Evolutionary conservation across 805 yeast species (phyloP), one percentile per base, ranked within the genome.

Genomic region (Candida orba): DNA sequence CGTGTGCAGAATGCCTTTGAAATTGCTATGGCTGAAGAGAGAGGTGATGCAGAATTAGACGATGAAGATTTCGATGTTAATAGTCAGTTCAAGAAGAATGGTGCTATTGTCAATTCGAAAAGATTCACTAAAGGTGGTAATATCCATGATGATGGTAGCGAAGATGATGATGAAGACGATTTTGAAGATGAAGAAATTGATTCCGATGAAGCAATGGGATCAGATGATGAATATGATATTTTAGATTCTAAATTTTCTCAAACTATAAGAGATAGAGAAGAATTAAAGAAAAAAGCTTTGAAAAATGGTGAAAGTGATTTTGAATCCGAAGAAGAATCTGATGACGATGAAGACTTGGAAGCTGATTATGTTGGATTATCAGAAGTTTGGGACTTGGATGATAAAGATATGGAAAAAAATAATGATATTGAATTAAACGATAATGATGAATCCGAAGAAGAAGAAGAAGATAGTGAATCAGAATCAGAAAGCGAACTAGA

Each of bases 381-480:
- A n/a, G 89, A 81, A 52, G 89, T 86, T 4, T 88, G 95, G 95
- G 96, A 84, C 57, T 63, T 78, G 63, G 93, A 86, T 59, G 87
- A 81, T 29, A 65, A 60, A 25, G 81, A 76, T 35, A 57, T 27
- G 8, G 29, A 53, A 37, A 47, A 56, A 6, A 66, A 56, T 13
- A 45, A 53, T 22, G 57, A 48, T n/a, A 23, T 46, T 12, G 46
- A 36, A 4, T 44, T 50, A 9, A 52, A 54, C 34, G 57, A 53
- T 5, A 57, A 60, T 18, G 46, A 51, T 40, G 59, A 56, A 36
- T 38, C 43, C 22, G 56, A 57, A 29, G 58, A 52, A 12, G 62
- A 57, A 4, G 62, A 57, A 3, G 58, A 50, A 8, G 62, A 49
- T 8, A 56, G 51, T 54, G 73, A 72, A 14, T 78, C 70, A 54